Conservation (phyloP, 345 rosid species). For the Citrus maxima region DNA sequence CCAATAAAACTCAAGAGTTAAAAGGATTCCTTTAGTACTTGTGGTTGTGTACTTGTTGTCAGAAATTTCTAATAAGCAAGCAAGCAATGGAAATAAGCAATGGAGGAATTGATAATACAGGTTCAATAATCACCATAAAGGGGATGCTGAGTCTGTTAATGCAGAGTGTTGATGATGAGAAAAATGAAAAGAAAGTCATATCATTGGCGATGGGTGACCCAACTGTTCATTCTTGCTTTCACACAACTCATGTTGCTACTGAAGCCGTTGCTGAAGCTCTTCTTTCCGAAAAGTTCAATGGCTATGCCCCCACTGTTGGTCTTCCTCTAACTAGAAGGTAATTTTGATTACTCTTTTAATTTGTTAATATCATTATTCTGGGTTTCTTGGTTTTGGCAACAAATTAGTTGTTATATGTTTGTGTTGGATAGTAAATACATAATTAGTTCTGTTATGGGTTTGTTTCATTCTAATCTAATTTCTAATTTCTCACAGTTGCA, state of each 20-base stretch:
- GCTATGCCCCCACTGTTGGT: conserved; percentile 90
- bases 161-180: conserved; percentile 49
- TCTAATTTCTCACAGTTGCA: neutral
- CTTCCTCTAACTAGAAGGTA: conserved; percentile 92
- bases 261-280: conserved; percentile 72
- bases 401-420: neutral
- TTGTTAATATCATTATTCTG: neutral
- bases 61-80: neutral
- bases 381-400: neutral
- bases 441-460: neutral
- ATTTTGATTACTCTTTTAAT: neutral
- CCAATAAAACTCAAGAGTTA: neutral
- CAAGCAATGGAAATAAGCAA: conserved; percentile 23
- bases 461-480: neutral
- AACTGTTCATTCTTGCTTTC: conserved; percentile 72
- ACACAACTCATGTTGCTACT: conserved; percentile 53
- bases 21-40: too few species aligned
- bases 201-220: conserved; percentile 97
- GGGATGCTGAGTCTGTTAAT: conserved; percentile 68
- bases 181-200: conserved; percentile 43
- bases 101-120: conserved; percentile 30
- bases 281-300: conserved; percentile 73
- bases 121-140: conserved; percentile 63
- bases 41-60: too few species aligned
- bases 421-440: neutral